Evolutionary conservation across 108 stramenopile species (phyloP), one percentile per base, ranked within the genome.

Genomic region (Cyclostephanos tholiformis): DNA sequence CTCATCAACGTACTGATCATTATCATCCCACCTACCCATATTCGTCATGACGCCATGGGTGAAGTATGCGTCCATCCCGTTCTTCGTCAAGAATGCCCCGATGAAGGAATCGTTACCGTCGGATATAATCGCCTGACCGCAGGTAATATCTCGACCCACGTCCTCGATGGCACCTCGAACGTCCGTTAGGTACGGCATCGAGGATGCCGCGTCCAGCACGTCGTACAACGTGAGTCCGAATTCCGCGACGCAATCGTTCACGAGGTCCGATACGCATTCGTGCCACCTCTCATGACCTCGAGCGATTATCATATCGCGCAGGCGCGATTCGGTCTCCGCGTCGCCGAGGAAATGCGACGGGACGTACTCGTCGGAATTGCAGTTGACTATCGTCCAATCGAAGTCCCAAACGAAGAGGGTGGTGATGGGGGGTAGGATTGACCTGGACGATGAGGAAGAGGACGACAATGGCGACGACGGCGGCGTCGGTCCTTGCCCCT

Each of bases 321-420:
- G 43, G 4, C 64, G 36, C 20, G 67, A 43, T 9, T 52, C 51
- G 5, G 50, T 67, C n/a, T 17, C 65, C 11, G 59, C 72, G 53
- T 51, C 39, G 0, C 81, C 81, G 32, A 82, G 76, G 51, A 82
- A 82, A 56, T 51, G 56, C 13, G 76, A 36, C 19, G 81, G 81
- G 3, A 82, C 76, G 39, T 74, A 82, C 58, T 82, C 81, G 58
- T 82, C 81, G 14, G 76, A 78, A 46, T 82, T 82, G 72, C 81
- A 77, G 52, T 82, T 77, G 11, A 82, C 65, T 29, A 82, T 69
- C 26, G 81, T 82, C 81, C 81, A 82, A 41, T 82, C 81, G 41
- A 80, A 80, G 44, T 82, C 81, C 81, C 81, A 82, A 10, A 82
- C 50, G 60, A 82, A 82, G 44, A 82, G 71, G n/a, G 67, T 77